Evolutionary conservation across 148 eudicot genomes (phyloP), one percentile per base, ranked within the genome.

Genomic region (Vaccinium darrowii): DNA sequence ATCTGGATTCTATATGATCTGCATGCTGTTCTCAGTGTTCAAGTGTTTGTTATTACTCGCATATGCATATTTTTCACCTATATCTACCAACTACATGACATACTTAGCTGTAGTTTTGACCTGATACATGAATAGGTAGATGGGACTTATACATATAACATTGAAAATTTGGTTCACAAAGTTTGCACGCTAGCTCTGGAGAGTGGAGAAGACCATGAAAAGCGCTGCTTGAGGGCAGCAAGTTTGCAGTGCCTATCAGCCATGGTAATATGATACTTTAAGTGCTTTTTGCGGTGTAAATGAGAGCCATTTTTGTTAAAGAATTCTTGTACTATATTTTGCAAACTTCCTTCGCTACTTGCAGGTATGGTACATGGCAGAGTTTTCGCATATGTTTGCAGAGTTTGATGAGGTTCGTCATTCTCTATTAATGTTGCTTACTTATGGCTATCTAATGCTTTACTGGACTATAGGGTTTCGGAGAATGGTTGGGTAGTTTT

Each of bases 341-440:
- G 79, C 25, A 33, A 21, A 39, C 36, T 53, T 81, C 9, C 50
- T 25, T 3, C 3, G 3, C 23, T 2, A 11, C 81, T 69, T 87
- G 89, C 96, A 97, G 99, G 89, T 97, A 50, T 95, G 99, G 99
- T 97, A 92, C 90, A 97, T 97, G 99, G 87, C 93, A 8, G 92
- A 92, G 87, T 93, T 90, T 83, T 93, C 98, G 27, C 93, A 93
- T 87, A 85, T 94, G 62, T 95, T 95, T 88, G 88, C 58, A 67
- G 91, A 88, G 82, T 76, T 95, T 62, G 92, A 92, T 76, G 92
- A 96, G 96, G 99, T 94, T 57, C 47, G 94, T 91, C 58, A 60
- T 50, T 69, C 74, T 54, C 52, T 16, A 9, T n/a, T 52, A 25
- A 65, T 84, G 54, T 51, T 76, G 72, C 21, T 27, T 80, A 13